A percentile compares a stretch with the other conserved stretches of the same genome.
Conservation (phyloP, 1,139 yeast species). For the Taphrina betulina region DNA sequence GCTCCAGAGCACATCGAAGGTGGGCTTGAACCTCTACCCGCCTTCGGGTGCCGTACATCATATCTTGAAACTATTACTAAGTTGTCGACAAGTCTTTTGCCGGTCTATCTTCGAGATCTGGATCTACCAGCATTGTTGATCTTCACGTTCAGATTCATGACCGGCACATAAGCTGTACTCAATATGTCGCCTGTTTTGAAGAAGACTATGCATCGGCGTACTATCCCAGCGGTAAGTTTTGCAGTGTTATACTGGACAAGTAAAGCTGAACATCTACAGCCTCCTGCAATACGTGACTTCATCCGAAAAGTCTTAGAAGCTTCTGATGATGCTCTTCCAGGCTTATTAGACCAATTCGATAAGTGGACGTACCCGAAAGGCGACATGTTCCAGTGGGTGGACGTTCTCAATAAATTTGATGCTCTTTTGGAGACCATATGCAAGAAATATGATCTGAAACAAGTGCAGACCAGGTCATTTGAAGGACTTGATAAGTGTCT, state of each 20-base stretch:
- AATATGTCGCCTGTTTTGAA: constrained; percentile 10
- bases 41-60: no score
- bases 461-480: constrained; percentile 31
- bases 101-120: no score
- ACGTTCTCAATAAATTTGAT: constrained; percentile 73
- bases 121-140: no score
- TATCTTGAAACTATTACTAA: no score
- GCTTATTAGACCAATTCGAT: constrained; percentile 3
- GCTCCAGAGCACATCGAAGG: no score
- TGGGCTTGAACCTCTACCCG: no score
- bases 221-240: constrained; percentile 17
- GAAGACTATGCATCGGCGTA: constrained; percentile 6
- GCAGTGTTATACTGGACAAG: no score
- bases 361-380: constrained; percentile 69
- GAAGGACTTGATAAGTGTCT: constrained; percentile 50
- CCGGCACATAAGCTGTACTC: no score
- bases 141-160: no score
- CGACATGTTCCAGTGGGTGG: constrained; percentile 74
- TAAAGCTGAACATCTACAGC: background rate
- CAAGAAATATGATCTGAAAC: constrained; percentile 54
- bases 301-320: constrained; percentile 20
- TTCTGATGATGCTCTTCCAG: constrained; percentile 4
- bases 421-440: constrained; percentile 58
- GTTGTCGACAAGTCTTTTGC: no score
- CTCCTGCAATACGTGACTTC: constrained; percentile 13